Evolutionary conservation across 2,329 filamentous ascomycete genomes (phyloP).

Genomic region (Colletotrichum melonis): DNA sequence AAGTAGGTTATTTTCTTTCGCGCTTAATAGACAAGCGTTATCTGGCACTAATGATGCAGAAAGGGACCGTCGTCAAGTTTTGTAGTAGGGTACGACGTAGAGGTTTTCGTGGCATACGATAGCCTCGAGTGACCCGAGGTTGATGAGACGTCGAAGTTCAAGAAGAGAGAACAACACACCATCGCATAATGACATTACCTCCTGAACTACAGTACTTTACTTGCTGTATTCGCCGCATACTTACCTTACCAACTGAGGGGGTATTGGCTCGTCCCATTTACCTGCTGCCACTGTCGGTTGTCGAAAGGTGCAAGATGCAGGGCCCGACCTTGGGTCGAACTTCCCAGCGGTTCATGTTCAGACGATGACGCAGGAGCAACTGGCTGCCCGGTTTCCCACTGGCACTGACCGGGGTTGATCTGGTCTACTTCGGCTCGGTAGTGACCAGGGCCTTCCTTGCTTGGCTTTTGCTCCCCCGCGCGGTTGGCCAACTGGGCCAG

Average conservation of each 20-base stretch:
- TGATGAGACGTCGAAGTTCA: neutral
- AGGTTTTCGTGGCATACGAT: neutral
- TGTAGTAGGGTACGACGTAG: neutral
- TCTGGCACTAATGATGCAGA: slow-evolving; percentile 14
- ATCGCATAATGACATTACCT: neutral
- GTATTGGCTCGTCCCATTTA: slow-evolving; percentile 11
- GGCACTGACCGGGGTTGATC: slow-evolving; percentile 16
- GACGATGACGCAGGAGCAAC: slow-evolving; percentile 37
- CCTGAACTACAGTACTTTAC: too few species aligned
- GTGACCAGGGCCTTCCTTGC: slow-evolving; percentile 29
- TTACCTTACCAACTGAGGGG: neutral
- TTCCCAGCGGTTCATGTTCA: slow-evolving; percentile 14
- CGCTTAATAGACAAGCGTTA: neutral
- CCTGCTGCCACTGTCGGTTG: slow-evolving; percentile 10
- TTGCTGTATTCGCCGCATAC: neutral
- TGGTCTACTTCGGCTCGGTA: slow-evolving; percentile 13
- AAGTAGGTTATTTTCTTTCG: slow-evolving; percentile 7
- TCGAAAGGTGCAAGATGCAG: slow-evolving; percentile 21
- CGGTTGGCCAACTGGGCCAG: neutral
- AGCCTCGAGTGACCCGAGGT: neutral
- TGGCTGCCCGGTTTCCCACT: slow-evolving; percentile 35
- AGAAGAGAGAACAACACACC: neutral
- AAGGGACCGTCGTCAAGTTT: neutral
- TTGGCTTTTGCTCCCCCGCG: slow-evolving; percentile 19
- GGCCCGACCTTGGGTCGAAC: slow-evolving; percentile 29